These are phyloP conservation scores for Rhodotorula sp. DNA, from an alignment of 1,284 basidiomycete genomes.

Conservation along the genomic window DNA sequence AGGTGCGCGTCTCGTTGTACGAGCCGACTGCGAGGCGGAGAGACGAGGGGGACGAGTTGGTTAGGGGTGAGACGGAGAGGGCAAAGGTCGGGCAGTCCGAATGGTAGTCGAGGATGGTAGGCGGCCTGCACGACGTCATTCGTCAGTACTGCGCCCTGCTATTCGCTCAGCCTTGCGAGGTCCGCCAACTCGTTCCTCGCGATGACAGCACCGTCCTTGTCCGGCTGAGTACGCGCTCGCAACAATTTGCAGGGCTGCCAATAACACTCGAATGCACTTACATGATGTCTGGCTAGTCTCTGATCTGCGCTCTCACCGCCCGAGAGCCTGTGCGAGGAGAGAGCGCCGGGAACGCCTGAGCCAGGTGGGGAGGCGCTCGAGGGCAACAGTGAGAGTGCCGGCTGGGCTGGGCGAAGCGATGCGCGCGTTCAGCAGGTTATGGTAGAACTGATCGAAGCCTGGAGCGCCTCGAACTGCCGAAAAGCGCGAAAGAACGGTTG, in stretches of 20 bases:
- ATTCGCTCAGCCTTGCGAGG: neutral
- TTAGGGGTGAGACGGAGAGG: slow-evolving; percentile 37
- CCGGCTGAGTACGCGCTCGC: neutral
- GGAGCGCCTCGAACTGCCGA: too few relatives aligned
- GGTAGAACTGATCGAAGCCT: too few relatives aligned
- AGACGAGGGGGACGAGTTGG: slow-evolving; percentile 23
- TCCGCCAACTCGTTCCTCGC: too few relatives aligned
- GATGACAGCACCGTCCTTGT: slow-evolving; percentile 6
- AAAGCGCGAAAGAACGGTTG: too few relatives aligned
- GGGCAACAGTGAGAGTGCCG: too few relatives aligned
- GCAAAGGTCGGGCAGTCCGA: slow-evolving; percentile 38
- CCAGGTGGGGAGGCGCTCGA: neutral
- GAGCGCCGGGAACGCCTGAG: too few relatives aligned
- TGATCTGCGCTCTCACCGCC: too few relatives aligned
- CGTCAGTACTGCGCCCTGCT: neutral
- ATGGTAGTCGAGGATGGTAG: slow-evolving; percentile 37
- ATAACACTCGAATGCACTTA: neutral
- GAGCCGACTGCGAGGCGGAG: slow-evolving; percentile 67
- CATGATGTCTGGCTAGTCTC: neutral
- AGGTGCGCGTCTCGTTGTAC: slow-evolving; percentile 58
- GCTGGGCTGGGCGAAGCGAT: too few relatives aligned
- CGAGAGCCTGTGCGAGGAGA: too few relatives aligned
- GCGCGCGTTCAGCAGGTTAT: too few relatives aligned
- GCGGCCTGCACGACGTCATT: slow-evolving; percentile 14
- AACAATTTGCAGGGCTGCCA: fast-evolving